Evolutionary conservation across 108 stramenopile species (phyloP).

Genomic region (Skeletonema potamos): DNA sequence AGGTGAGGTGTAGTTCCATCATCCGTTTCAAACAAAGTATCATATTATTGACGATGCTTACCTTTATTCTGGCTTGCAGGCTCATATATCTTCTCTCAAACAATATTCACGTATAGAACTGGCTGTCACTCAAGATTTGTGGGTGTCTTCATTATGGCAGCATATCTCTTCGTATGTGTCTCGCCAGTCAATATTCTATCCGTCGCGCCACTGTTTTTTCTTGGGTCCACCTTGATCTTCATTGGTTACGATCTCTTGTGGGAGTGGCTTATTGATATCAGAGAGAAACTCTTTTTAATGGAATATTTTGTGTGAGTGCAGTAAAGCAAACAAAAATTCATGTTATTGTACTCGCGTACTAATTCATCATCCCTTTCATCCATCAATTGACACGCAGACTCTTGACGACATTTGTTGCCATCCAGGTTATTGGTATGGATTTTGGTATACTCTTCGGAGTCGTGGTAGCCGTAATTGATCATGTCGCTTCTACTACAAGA

Average conservation of each 20-base stretch:
- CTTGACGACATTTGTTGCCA: conserved; percentile 41
- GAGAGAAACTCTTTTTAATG: conserved; percentile 36
- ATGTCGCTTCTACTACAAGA: conserved; percentile 71
- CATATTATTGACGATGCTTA: conserved; percentile 84
- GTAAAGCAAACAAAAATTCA: no score
- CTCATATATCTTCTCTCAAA: conserved; percentile 96
- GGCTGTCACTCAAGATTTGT: conserved; percentile 71
- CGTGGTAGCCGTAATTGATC: conserved; percentile 74
- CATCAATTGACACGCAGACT: no score
- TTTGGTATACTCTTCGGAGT: conserved; percentile 48
- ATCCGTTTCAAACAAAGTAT: conserved; percentile 85
- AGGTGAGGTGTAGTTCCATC: conserved; percentile 74
- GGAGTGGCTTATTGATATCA: conserved; percentile 46
- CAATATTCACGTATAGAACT: conserved; percentile 94
- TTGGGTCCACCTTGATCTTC: conserved; percentile 52
- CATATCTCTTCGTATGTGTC: conserved; percentile 57
- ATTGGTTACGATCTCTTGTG: conserved; percentile 50
- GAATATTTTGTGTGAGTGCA: conserved; percentile 53
- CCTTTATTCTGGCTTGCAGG: conserved; percentile 80
- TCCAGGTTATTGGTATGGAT: conserved; percentile 51
- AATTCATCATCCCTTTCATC: no score
- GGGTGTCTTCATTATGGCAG: conserved; percentile 68
- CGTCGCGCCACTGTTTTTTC: conserved; percentile 50
- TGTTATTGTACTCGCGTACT: no score
- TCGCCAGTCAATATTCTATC: conserved; percentile 73